These are phyloP conservation scores for Monosporascus sp. DNA, from an alignment of 2,329 filamentous ascomycete genomes.

Conservation along the genomic window DNA sequence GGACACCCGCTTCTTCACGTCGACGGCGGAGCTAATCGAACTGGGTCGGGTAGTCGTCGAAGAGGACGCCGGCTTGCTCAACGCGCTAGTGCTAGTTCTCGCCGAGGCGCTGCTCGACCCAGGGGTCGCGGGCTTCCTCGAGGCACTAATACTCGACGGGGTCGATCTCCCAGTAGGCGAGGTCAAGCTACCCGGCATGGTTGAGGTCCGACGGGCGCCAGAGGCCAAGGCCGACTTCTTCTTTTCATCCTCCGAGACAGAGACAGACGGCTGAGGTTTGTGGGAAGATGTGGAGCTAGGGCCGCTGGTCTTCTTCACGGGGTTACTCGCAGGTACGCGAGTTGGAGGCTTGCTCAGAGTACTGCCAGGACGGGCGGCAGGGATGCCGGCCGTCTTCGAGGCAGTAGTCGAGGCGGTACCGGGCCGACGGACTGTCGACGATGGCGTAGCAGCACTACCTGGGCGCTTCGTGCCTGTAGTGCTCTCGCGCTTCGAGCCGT, in stretches of 20 bases:
- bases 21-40: slow-evolving; percentile 33
- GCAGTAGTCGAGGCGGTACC: slow-evolving; percentile 17
- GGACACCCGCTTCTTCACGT: slow-evolving; percentile 54
- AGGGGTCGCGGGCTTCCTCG: slow-evolving; percentile 23
- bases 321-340: slow-evolving; percentile 35
- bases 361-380: slow-evolving; percentile 31
- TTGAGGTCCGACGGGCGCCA: slow-evolving; percentile 38
- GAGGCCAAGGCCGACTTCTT: slow-evolving; percentile 36
- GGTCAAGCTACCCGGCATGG: slow-evolving; percentile 34
- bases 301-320: slow-evolving; percentile 28
- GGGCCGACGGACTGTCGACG: slow-evolving; percentile 29
- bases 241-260: slow-evolving; percentile 44
- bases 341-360: slow-evolving; percentile 44
- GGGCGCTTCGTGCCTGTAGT: slow-evolving; percentile 31
- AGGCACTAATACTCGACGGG: slow-evolving; percentile 25
- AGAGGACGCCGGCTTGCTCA: slow-evolving; percentile 32
- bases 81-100: slow-evolving; percentile 28
- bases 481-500: slow-evolving; percentile 28
- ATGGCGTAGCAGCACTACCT: slow-evolving; percentile 20
- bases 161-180: slow-evolving; percentile 28
- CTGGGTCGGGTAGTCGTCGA: slow-evolving; percentile 29
- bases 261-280: slow-evolving; percentile 42
- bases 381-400: slow-evolving; percentile 24
- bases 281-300: slow-evolving; percentile 35
- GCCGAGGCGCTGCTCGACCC: slow-evolving; percentile 10